Evolutionary conservation across 306 rosid species (phyloP), one percentile per base, ranked within the genome.

Genomic region (Dalbergia cultrata): DNA sequence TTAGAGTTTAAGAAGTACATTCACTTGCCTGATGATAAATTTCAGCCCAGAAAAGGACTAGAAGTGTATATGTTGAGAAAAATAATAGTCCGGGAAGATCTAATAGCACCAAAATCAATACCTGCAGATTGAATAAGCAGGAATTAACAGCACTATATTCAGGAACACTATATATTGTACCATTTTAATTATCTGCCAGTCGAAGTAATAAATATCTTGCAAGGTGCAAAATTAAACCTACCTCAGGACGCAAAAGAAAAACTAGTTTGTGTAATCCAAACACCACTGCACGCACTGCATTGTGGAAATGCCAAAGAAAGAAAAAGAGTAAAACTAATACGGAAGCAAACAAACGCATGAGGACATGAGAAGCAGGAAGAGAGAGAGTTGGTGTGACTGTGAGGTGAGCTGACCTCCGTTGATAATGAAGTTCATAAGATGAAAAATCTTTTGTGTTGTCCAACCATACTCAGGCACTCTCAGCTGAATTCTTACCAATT

Each of bases 31-130:
- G 99, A 75, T 93, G 92, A 89, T 95, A 92, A 75, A 95, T 95
- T 87, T 95, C 98, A 58, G 99, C 98, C 98, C 98, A 95, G 67
- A 95, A 95, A 76, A 95, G 97, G 77, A 88, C 99, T 45, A 95
- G 88, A 76, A 95, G 96, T 13, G 99, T 93, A 81, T 91, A 95
- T 9, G 99, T 91, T 13, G 99, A 90, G 90, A 95, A 93, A 83
- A 95, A 95, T 4, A 95, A 85, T 53, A 95, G 87, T 66, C 99
- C 99, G 0, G 99, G 99, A 53, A 95, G 92, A 82, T 95, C 94
- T 85, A 92, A 60, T 37, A 92, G 74, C 64, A 87, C 89, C 85
- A 77, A 87, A 74, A 86, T 68, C 37, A 93, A 73, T 5, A 88
- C 98, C 99, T 95, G 86, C 5, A 4, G 7, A 87, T 81, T 67